A percentile compares a stretch with the other conserved stretches of the same genome.
phyloP scores from a whole-genome alignment of 106 monocot genomes.

The Allium sativum region DNA sequence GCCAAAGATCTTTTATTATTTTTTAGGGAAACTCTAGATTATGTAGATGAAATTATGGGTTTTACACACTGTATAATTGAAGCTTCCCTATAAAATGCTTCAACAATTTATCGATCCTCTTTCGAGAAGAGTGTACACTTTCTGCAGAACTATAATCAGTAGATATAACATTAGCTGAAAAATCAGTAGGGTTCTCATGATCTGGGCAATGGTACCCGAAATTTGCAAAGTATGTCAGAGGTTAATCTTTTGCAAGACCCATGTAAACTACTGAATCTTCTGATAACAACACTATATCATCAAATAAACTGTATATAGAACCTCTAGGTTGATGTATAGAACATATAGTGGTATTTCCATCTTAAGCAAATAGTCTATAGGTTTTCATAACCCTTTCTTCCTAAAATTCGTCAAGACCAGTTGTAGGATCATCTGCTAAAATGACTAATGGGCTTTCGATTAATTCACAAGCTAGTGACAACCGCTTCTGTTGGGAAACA shows the following conservation, averaged over 20 bases:
- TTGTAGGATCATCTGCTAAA: conserved; percentile 8
- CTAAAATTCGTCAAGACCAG: conserved; percentile 95
- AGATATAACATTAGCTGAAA: conserved; percentile 90
- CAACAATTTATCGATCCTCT: conserved; percentile 74
- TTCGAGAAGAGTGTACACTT: conserved; percentile 57
- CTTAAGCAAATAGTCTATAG: conserved; percentile 67
- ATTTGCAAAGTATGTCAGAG: conserved; percentile 50
- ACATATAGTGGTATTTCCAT: conserved; percentile 90
- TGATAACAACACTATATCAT: conserved; percentile 86
- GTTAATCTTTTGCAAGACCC: conserved; percentile 84
- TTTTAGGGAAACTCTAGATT: conserved; percentile 14
- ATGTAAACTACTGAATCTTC: conserved; percentile 75
- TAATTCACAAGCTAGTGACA: conserved; percentile 91
- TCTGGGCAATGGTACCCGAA: conserved; percentile 82
- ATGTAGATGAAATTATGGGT: conserved; percentile 18
- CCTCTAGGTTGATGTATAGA: conserved; percentile 97
- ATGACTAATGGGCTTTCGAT: conserved; percentile 62
- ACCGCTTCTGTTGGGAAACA: too few species aligned
- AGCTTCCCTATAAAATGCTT: conserved; percentile 41
- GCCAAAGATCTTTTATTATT: conserved; percentile 25
- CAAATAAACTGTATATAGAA: conserved; percentile 87
- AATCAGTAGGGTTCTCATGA: conserved; percentile 90
- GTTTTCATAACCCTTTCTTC: conserved; percentile 98
- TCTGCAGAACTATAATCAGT: conserved; percentile 79
- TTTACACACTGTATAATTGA: conserved; percentile 21